Base-by-base conservation (phyloP, 75 land plant species). In the Isoetes taiwanensis region DNA sequence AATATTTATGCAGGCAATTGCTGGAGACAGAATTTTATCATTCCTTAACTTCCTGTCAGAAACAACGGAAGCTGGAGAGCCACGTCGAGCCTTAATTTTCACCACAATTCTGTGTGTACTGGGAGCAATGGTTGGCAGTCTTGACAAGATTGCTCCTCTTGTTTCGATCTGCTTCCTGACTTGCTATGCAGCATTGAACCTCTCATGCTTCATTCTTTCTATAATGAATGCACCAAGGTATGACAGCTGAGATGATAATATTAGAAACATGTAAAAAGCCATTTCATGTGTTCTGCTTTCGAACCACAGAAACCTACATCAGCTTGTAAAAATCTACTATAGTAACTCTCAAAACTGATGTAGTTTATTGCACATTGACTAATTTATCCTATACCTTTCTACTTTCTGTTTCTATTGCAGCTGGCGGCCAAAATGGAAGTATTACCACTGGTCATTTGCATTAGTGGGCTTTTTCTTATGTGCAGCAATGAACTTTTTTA, bases 121-220 rank as follows among this genome's bases (percentile, higher is more conserved):
- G 6, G 65, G 32, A 11, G 69, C 63, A 25, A 66, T 66, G 69
- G 58, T 66, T 25, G 69, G 69, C 57, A 66, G 69, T 32, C 34
- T 66, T 28, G 32, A 66, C 41, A 43, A 41, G 27, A 58, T 66
- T 12, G 69, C 69, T 5, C 69, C 69, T 2, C 69, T 66, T 21
- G 69, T 66, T 25, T 66, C 69, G 6, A 66, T 66, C 59, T 66
- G 69, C 31, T 66, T 66, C 50, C 69, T 66, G n/a, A 66, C 69
- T 58, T 66, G 64, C 34, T 66, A 66, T 46, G 58, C 69, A 1
- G 69, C 69, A n/a, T 54, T 66, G 29, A 66, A 66, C 39, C 63
- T 66, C 32, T 58, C 63, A 30, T 66, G 69, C 63, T 41, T 66
- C 50, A 42, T 66, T 26, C 65, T 66, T 28, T 66, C 69, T 4